phyloP scores from a whole-genome alignment of 768 basidiomycete genomes.

The Mycena belliarum region DNA sequence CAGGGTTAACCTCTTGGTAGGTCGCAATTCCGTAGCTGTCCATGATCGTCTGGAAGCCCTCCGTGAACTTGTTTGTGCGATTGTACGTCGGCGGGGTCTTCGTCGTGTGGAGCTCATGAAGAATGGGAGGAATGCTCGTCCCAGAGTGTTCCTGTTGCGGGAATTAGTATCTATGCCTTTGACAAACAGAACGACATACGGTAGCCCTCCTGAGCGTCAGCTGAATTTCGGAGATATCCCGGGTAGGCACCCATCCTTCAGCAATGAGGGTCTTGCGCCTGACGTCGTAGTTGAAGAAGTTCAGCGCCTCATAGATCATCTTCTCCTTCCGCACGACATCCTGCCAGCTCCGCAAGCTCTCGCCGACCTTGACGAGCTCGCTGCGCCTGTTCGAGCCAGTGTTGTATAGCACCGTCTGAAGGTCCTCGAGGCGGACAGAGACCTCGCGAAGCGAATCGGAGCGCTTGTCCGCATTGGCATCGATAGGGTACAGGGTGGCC shows the following conservation, averaged over 20 bases:
- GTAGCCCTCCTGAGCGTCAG: slow-evolving; percentile 86
- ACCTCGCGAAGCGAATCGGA: slow-evolving; percentile 89
- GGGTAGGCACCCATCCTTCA: slow-evolving; percentile 95
- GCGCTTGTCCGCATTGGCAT: slow-evolving; percentile 91
- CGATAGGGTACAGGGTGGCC: slow-evolving; percentile 94
- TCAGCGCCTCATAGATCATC: slow-evolving; percentile 92
- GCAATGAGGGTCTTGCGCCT: slow-evolving; percentile 93
- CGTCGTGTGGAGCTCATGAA: slow-evolving; percentile 85
- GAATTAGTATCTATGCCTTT: background rate
- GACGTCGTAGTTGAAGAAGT: slow-evolving; percentile 93
- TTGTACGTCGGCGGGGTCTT: slow-evolving; percentile 96
- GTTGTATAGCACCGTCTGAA: slow-evolving; percentile 86
- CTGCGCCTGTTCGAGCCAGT: slow-evolving; percentile 80
- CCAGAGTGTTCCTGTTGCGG: slow-evolving; percentile 78
- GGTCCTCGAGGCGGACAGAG: slow-evolving; percentile 83
- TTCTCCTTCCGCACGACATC: slow-evolving; percentile 96
- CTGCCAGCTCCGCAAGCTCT: slow-evolving; percentile 86
- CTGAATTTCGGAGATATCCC: slow-evolving; percentile 88
- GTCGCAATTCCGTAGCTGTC: slow-evolving; percentile 94
- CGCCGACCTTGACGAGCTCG: slow-evolving; percentile 84
- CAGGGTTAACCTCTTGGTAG: slow-evolving; percentile 97
- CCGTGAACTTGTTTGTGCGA: slow-evolving; percentile 93
- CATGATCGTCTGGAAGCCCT: slow-evolving; percentile 97
- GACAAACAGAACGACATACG: slow-evolving; percentile 42
- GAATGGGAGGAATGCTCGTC: slow-evolving; percentile 87